Evolutionary conservation across 768 basidiomycete genomes (phyloP), one percentile per base, ranked within the genome.

Genomic region (Rhizopogon vinicolor): DNA sequence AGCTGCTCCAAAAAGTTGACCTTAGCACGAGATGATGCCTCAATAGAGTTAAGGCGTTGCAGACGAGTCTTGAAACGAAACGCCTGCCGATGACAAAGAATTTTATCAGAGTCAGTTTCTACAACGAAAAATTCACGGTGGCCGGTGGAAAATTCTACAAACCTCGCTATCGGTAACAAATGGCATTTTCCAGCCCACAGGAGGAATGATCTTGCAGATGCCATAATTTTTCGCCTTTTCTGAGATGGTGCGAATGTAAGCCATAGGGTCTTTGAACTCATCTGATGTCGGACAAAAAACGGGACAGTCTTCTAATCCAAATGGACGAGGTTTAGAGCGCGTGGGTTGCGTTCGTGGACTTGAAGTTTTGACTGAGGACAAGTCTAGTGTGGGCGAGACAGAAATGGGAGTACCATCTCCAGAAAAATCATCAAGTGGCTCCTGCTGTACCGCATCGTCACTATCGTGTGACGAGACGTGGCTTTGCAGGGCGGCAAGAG

Each of bases 1-100:
- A 99, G 81, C 72, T 97, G 93, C 70, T 98, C 96, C 61, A 98
- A 74, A 73, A 97, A 98, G 76, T 97, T 98, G 70, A 98, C 75
- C 73, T 95, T 97, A 50, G 97, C 96, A 62, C 97, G 79, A 57
- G 94, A 95, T 37, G 95, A 91, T 14, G 97, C 97, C 74, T 98
- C 96, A 61, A 99, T 93, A 59, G 92, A 94, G 71, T 98, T 98
- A 65, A 99, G 78, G 59, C 91, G 85, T 71, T 97, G 94, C 42
- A 98, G 74, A 50, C 97, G 86, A 51, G 96, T 99, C 73, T 91
- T 92, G 76, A 99, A 99, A 48, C 93, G 89, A 75, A 97, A 98
- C 55, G 79, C 79, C 94, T 65, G 61, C 56, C 65, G 65, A 62
- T 62, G 52, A 60, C 63, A 62, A 65, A 63, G 51, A 56, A 42